Conservation (phyloP, 1,139 yeast genomes). For the Geotrichum reessii region DNA sequence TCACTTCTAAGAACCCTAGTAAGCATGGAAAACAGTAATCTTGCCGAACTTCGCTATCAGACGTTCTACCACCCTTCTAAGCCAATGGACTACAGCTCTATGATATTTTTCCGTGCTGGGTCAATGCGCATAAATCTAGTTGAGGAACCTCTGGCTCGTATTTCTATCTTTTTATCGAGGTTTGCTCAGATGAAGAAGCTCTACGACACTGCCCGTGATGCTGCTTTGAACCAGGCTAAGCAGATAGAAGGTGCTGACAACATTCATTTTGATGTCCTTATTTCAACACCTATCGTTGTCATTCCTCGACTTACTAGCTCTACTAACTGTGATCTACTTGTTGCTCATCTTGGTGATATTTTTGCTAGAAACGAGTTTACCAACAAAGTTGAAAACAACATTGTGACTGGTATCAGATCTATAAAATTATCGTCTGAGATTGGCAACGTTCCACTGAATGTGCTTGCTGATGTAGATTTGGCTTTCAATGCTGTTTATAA, state of each 20-base stretch:
- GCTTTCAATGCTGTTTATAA: slow-evolving; percentile 45
- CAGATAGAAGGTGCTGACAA: slow-evolving; percentile 57
- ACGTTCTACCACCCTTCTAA: slow-evolving; percentile 52
- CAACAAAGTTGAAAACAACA: slow-evolving; percentile 39
- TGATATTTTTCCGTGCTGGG: slow-evolving; percentile 64
- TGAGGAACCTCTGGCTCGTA: slow-evolving; percentile 69
- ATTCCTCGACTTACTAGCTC: slow-evolving; percentile 52
- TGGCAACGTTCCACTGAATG: slow-evolving; percentile 51
- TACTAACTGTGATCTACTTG: slow-evolving; percentile 46
- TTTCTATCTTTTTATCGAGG: slow-evolving; percentile 61
- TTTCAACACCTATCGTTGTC: slow-evolving; percentile 78
- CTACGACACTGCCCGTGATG: slow-evolving; percentile 81
- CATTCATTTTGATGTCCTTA: slow-evolving; percentile 62
- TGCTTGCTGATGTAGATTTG: slow-evolving; percentile 66
- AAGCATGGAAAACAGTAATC: slow-evolving; percentile 72
- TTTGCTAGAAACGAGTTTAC: slow-evolving; percentile 60
- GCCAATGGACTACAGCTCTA: slow-evolving; percentile 48
- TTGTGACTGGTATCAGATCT: slow-evolving; percentile 69
- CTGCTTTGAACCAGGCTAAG: slow-evolving; percentile 66
- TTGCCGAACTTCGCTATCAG: slow-evolving; percentile 78
- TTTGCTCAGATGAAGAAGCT: slow-evolving; percentile 80
- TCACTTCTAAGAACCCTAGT: slow-evolving; percentile 60
- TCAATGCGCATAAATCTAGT: slow-evolving; percentile 69
- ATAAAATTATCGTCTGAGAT: slow-evolving; percentile 60
- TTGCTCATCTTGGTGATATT: slow-evolving; percentile 77